Evolutionary conservation across 108 stramenopile species (phyloP).

Genomic region (Pseudonitzschia multistriata): DNA sequence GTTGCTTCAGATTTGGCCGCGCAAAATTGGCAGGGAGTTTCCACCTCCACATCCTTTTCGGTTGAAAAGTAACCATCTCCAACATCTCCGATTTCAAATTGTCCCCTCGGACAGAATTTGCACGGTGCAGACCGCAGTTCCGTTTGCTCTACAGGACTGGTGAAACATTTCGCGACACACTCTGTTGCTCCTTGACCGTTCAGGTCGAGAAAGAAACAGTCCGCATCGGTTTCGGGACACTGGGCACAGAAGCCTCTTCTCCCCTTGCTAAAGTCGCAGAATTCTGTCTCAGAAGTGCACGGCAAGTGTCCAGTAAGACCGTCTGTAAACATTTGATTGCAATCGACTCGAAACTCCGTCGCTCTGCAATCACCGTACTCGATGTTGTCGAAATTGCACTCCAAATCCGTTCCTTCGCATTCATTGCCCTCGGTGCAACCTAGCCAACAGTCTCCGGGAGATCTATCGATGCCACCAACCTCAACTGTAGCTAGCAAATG

Average conservation of each 20-base stretch:
- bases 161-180: neutral
- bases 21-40: slow-evolving; percentile 9
- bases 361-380: neutral
- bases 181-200: neutral
- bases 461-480: neutral
- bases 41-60: neutral
- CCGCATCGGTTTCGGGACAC: neutral
- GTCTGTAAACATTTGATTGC: neutral
- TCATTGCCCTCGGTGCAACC: slow-evolving; percentile 1
- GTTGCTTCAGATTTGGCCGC: neutral
- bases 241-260: neutral
- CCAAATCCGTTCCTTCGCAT: neutral
- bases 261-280: neutral
- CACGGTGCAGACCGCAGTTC: neutral
- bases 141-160: too few relatives aligned
- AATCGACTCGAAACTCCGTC: neutral
- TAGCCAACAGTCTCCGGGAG: neutral
- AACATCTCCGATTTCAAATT: neutral
- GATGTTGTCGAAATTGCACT: neutral
- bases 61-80: neutral
- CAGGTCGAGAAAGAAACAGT: slow-evolving; percentile 1
- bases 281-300: neutral
- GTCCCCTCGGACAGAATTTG: slow-evolving; percentile 1
- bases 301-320: neutral
- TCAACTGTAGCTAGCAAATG: neutral